phyloP scores from a whole-genome alignment of 805 yeast genomes.

The Yamadazyma endophytica region DNA sequence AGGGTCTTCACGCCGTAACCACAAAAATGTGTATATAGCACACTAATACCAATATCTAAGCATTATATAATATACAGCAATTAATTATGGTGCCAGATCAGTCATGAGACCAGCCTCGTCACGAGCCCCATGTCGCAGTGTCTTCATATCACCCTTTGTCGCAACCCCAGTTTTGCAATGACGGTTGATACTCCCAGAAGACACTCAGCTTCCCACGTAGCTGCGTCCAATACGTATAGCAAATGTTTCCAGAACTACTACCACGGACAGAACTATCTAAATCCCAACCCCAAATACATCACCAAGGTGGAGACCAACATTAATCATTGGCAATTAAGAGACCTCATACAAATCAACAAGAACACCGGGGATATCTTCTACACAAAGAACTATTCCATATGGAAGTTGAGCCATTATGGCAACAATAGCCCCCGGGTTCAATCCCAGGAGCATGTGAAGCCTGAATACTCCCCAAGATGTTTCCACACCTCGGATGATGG shows the following conservation, averaged over 20 bases:
- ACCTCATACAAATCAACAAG: conserved; percentile 53
- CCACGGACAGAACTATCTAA: conserved; percentile 33
- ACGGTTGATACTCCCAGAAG: no score
- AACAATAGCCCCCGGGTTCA: conserved; percentile 14
- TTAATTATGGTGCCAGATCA: no score
- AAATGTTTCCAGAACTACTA: conserved; percentile 41
- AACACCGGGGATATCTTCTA: conserved; percentile 46
- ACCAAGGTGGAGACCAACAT: conserved; percentile 26
- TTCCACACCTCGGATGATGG: conserved; percentile 53
- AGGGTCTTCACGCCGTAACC: no score
- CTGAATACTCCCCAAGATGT: conserved; percentile 69
- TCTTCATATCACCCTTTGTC: no score
- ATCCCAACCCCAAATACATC: conserved; percentile 33
- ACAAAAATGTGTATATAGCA: no score
- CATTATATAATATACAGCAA: no score
- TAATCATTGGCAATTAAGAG: conserved; percentile 79
- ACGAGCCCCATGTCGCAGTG: no score
- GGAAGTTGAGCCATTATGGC: conserved; percentile 34
- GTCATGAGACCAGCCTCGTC: no score
- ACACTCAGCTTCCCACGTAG: no score
- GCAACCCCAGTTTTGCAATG: no score
- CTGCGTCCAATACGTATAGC: conserved; percentile 8
- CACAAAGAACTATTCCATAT: conserved; percentile 53
- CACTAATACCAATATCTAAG: no score
- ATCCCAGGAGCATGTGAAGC: conserved; percentile 34